Base-by-base conservation (phyloP, 2,329 filamentous ascomycete genomes). In the Penicillium olsonii region DNA sequence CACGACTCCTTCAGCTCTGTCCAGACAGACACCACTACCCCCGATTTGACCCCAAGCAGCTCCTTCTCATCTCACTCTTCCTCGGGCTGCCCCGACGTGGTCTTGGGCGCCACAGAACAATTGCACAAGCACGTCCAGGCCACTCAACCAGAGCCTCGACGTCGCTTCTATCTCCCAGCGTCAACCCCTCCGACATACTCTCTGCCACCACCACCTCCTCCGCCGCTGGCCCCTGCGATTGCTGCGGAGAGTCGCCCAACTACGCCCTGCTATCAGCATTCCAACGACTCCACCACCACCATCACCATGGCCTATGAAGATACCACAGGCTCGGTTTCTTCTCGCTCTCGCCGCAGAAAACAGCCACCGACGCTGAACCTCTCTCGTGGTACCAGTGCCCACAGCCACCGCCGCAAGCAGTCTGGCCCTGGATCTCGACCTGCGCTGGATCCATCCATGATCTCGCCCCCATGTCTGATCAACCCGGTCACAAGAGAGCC, bases 401-500 rank as follows among this genome's bases (percentile, higher is more conserved):
- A 57, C 5, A 56, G 54, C 31, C 50, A 55, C 2, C 44, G 56
- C 2, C 64, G 61, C 45, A 69, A 62, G 53, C 53, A 59, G 37
- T 45, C 62, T 11, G 57, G 57, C 48, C 46, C 56, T 20, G 46
- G 60, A 22, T 52, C 57, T 2, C 62, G 66, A 2, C 57, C 66
- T 38, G 62, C 65, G 4, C 64, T 72, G 31, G 68, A 71, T 22
- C 57, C 68, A 5, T 71, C 68, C 0, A 70, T 70, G 65, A 72
- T 72, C 39, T 72, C 69, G 4, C 65, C 69, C 18, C 69, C 69
- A 4, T 61, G 61, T 42, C 56, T 69, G 33, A 67, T 71, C 48
- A 69, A 72, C 43, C 69, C 68, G 0, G 66, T 71, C 2, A 72
- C 69, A 1, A 62, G 68, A 57, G 69, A 72, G 45, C 69, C 69